A percentile compares a stretch with the other conserved stretches of the same genome.
Evolutionary conservation across 306 rosid genomes (phyloP).

Genomic region (Lathyrus sativus): DNA sequence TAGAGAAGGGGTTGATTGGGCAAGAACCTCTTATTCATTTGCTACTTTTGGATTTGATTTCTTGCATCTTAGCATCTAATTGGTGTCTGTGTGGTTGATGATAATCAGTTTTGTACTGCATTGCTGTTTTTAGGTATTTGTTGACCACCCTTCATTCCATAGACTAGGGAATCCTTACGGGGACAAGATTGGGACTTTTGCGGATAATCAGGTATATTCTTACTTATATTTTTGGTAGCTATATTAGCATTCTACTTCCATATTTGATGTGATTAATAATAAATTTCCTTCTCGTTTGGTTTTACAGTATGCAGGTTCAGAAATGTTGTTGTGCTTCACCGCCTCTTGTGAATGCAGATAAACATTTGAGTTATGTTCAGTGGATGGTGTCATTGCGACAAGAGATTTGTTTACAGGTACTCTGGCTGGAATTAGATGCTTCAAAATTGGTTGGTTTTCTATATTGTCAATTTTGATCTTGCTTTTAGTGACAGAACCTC

Average conservation of each 20-base stretch:
- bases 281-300: constrained; percentile 51
- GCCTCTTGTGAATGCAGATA: constrained; percentile 51
- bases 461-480: too few relatives aligned
- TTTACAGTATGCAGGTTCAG: too few relatives aligned
- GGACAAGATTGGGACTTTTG: constrained; percentile 67
- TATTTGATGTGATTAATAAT: constrained; percentile 43
- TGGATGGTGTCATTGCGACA: constrained; percentile 39
- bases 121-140: constrained; percentile 65
- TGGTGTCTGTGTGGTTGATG: too few relatives aligned
- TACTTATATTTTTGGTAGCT: constrained; percentile 29
- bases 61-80: too few relatives aligned
- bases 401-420: constrained; percentile 60
- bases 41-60: too few relatives aligned
- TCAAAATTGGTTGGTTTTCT: too few relatives aligned
- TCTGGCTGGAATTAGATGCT: too few relatives aligned
- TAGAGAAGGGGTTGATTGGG: too few relatives aligned
- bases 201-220: constrained; percentile 75
- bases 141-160: constrained; percentile 77
- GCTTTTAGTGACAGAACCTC: too few relatives aligned
- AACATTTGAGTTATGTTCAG: constrained; percentile 45
- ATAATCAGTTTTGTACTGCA: constrained; percentile 14
- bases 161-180: constrained; percentile 92
- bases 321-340: constrained; percentile 46
- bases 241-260: constrained; percentile 24
- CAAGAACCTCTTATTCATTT: too few relatives aligned